A percentile compares a stretch with the other conserved stretches of the same genome.
These are phyloP conservation scores for Talaromyces atroroseus DNA, from an alignment of 2,329 filamentous ascomycete genomes.

Conservation along the genomic window DNA sequence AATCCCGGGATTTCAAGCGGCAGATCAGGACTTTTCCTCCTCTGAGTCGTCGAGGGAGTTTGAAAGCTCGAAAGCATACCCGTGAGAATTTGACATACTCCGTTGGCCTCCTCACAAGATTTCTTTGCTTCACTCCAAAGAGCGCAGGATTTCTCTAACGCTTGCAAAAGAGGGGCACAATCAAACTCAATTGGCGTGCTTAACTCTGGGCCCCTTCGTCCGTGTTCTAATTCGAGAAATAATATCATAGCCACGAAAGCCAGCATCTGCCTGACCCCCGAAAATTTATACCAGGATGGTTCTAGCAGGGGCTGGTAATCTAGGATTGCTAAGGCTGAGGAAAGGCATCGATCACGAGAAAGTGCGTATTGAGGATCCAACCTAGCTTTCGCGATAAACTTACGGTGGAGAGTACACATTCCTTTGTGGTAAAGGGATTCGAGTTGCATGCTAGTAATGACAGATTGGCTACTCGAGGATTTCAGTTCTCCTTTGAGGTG, in stretches of 20 bases:
- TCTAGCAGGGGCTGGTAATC: not conserved
- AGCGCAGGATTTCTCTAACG: constrained; percentile 5
- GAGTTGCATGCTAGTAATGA: not conserved
- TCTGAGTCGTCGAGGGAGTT: not conserved
- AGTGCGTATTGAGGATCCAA: constrained; percentile 76
- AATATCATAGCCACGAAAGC: constrained; percentile 6
- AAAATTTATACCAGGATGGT: constrained; percentile 3
- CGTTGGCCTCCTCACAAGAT: not conserved
- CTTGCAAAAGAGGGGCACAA: not conserved
- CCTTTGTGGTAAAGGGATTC: constrained; percentile 71
- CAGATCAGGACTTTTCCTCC: not conserved
- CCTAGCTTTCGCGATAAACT: constrained; percentile 70
- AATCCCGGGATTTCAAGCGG: not conserved
- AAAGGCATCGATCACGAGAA: constrained; percentile 79
- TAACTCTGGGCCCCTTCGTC: not conserved
- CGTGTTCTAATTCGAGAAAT: constrained; percentile 7
- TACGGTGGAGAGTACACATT: constrained; percentile 80
- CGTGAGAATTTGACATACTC: not conserved
- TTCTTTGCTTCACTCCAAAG: not conserved
- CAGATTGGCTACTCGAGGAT: not conserved
- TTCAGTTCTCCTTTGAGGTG: not conserved
- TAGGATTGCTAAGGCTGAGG: constrained; percentile 47
- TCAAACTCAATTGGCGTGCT: not conserved
- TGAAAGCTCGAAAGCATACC: constrained; percentile 8
- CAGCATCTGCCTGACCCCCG: not conserved